Evolutionary conservation across 2,329 filamentous ascomycete species (phyloP).

Genomic region (Pseudogymnoascus sp.): DNA sequence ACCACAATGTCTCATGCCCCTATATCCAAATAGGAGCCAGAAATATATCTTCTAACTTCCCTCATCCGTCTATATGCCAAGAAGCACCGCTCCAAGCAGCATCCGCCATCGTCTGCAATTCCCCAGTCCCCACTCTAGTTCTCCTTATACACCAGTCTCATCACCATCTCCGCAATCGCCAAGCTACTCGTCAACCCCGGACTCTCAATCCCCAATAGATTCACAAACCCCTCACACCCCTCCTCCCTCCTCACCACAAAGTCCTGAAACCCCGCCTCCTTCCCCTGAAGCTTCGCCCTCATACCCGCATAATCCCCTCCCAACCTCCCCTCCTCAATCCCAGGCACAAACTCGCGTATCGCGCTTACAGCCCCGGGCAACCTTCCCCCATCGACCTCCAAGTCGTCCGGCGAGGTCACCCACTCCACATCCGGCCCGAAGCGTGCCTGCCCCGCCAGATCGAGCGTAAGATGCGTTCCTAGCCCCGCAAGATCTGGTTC

Average conservation of each 20-base stretch:
- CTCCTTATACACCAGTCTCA: slow-evolving; percentile 24
- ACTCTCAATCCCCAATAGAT: slow-evolving; percentile 87
- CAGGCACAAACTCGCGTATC: slow-evolving; percentile 73
- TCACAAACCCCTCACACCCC: slow-evolving; percentile 75
- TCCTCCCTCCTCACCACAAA: slow-evolving; percentile 74
- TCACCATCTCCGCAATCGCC: slow-evolving; percentile 78
- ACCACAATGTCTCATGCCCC: background rate
- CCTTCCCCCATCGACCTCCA: slow-evolving; percentile 58
- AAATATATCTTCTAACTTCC: background rate
- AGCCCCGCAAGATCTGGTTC: slow-evolving; percentile 74
- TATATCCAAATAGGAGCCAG: background rate
- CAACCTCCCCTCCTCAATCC: slow-evolving; percentile 58
- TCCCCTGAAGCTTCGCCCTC: slow-evolving; percentile 71
- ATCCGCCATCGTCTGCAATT: background rate
- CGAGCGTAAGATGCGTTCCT: slow-evolving; percentile 88
- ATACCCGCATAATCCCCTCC: slow-evolving; percentile 85
- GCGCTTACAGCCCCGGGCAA: slow-evolving; percentile 61
- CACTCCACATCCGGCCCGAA: slow-evolving; percentile 97
- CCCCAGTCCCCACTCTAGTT: background rate
- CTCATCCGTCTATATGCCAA: background rate
- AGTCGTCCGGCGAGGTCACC: slow-evolving; percentile 63
- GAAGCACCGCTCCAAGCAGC: background rate
- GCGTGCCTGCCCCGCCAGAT: slow-evolving; percentile 73
- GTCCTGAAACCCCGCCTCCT: slow-evolving; percentile 62
- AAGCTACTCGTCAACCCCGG: slow-evolving; percentile 81